phyloP scores from a whole-genome alignment of 2,329 filamentous ascomycete species.

The Ceratocystis albifundus region DNA sequence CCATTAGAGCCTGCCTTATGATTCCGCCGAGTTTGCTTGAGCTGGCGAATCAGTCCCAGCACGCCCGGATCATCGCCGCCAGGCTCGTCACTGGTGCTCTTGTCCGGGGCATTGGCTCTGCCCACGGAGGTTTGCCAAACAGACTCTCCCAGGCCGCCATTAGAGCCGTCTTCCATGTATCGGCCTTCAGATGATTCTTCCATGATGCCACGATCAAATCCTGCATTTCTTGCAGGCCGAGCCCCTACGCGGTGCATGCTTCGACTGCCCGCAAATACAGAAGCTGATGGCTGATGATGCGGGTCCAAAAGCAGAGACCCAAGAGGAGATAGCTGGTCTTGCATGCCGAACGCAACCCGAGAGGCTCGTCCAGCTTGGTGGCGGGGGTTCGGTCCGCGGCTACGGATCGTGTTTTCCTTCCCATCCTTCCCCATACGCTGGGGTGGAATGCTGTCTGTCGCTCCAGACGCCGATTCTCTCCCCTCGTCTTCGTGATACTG shows the following conservation, averaged over 20 bases:
- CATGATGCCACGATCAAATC: not conserved
- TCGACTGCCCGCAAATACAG: constrained; percentile 36
- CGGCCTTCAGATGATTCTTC: constrained; percentile 13
- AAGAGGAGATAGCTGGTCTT: constrained; percentile 53
- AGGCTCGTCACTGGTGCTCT: not conserved
- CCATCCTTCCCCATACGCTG: constrained; percentile 3
- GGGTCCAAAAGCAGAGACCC: constrained; percentile 63
- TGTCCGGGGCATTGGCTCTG: constrained; percentile 31
- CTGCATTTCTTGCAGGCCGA: constrained; percentile 24
- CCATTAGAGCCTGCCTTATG: constrained; percentile 35
- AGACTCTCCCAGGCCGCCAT: constrained; percentile 45
- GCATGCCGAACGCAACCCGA: constrained; percentile 41
- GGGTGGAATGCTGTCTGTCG: not conserved
- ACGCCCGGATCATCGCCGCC: constrained; percentile 43
- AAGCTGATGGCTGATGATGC: constrained; percentile 54
- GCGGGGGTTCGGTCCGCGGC: constrained; percentile 4
- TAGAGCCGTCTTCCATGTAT: constrained; percentile 40
- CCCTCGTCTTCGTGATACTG: constrained; percentile 24
- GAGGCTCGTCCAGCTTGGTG: constrained; percentile 10
- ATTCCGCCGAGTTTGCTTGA: constrained; percentile 46
- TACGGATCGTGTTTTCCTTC: not conserved
- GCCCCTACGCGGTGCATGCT: constrained; percentile 39
- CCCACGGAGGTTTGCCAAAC: constrained; percentile 48
- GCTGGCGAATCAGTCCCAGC: constrained; percentile 46
- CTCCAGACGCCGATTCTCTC: not conserved